phyloP scores from a whole-genome alignment of 805 yeast species.

The Cephaloascus fragrans region DNA sequence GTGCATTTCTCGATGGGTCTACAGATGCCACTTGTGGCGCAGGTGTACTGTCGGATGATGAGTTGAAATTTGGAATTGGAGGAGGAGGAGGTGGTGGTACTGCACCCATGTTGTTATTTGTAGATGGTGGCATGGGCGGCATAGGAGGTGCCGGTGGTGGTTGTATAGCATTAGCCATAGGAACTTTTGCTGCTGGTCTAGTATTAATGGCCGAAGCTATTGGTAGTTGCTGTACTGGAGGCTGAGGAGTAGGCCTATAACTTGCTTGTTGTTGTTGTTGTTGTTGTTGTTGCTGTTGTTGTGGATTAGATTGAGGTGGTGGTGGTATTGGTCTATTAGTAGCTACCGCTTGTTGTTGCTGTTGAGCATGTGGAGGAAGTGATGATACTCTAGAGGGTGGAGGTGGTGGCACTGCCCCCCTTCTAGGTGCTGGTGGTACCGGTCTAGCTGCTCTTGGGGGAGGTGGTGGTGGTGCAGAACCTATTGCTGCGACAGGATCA shows the following conservation, averaged over 20 bases:
- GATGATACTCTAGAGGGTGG: not conserved
- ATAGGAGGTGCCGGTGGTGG: conserved; percentile 16
- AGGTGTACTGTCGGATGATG: conserved; percentile 14
- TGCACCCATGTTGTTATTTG: conserved; percentile 14
- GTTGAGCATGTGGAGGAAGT: conserved; percentile 3
- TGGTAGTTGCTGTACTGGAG: conserved; percentile 5
- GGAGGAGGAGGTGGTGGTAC: conserved; percentile 36
- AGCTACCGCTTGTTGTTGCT: conserved; percentile 3
- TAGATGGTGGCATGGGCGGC: conserved; percentile 13
- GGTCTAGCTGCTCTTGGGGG: conserved; percentile 9
- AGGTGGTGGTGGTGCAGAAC: conserved; percentile 17
- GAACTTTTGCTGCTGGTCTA: conserved; percentile 15
- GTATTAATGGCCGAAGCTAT: conserved; percentile 16
- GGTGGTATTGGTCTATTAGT: conserved; percentile 9
- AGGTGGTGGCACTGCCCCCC: conserved; percentile 10
- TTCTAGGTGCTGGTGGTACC: conserved; percentile 7
- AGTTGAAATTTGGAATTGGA: conserved; percentile 12
- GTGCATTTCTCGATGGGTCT: conserved; percentile 65
- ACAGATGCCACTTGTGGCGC: conserved; percentile 23
- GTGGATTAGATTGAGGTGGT: conserved; percentile 7
- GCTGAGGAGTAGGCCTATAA: not conserved
- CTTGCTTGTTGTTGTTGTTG: not conserved
- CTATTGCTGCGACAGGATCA: not conserved
- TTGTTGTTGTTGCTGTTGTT: conserved; percentile 2
- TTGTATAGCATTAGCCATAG: conserved; percentile 13